phyloP scores from a whole-genome alignment of 768 basidiomycete species.

The Daedaleopsis sinensis region DNA sequence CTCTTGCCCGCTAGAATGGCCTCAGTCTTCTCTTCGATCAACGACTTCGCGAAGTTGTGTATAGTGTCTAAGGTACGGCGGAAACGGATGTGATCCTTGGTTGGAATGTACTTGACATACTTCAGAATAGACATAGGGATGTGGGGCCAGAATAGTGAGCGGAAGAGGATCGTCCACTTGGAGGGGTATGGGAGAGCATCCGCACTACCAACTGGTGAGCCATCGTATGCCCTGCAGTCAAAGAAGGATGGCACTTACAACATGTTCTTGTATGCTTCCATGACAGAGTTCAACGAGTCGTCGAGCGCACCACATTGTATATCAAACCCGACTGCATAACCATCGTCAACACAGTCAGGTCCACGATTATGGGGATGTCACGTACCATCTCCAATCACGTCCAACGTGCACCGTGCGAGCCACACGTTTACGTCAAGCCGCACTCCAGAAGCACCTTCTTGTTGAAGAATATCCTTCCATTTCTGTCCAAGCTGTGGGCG shows the following conservation, averaged over 20 bases:
- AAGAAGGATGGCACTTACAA: slow-evolving; percentile 19
- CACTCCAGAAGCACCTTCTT: not conserved
- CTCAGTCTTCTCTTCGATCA: slow-evolving; percentile 30
- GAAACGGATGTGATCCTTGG: slow-evolving; percentile 32
- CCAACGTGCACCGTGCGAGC: slow-evolving; percentile 30
- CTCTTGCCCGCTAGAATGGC: slow-evolving; percentile 18
- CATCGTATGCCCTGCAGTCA: not conserved
- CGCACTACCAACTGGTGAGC: slow-evolving; percentile 11
- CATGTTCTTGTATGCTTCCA: slow-evolving; percentile 29
- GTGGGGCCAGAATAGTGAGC: slow-evolving; percentile 29
- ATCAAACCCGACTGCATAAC: slow-evolving; percentile 26
- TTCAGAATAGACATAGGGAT: slow-evolving; percentile 31
- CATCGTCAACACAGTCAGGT: no score
- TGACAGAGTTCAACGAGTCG: slow-evolving; percentile 20
- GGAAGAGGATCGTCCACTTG: slow-evolving; percentile 28
- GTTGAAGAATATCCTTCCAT: slow-evolving; percentile 26
- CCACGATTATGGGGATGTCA: no score
- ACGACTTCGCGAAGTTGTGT: slow-evolving; percentile 23
- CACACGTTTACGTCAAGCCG: slow-evolving; percentile 22
- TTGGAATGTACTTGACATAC: slow-evolving; percentile 33
- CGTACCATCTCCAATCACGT: slow-evolving; percentile 32
- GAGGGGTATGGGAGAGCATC: slow-evolving; percentile 30
- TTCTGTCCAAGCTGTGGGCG: slow-evolving; percentile 25
- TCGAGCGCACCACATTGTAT: slow-evolving; percentile 29
- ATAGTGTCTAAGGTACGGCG: slow-evolving; percentile 28